Evolutionary conservation across 2,329 filamentous ascomycete genomes (phyloP), one percentile per base, ranked within the genome.

Genomic region (Fusarium foetens): DNA sequence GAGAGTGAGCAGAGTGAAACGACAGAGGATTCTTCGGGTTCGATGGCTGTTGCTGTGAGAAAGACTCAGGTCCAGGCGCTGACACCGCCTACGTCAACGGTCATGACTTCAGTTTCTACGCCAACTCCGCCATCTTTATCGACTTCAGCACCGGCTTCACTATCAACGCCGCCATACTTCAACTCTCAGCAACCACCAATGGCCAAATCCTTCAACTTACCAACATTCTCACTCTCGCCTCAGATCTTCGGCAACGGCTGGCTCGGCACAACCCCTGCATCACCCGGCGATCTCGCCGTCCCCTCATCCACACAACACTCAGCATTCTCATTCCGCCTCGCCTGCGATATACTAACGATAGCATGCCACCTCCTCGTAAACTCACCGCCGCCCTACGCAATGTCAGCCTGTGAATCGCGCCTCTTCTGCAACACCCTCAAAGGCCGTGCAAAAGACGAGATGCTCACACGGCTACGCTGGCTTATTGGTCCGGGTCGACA

Each of bases 161-260:
- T 54, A 19, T 42, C 60, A 41, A 59, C 53, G 41, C 61, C 66
- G 12, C 58, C 39, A 6, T 49, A 36, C 36, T 48, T 58, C 36
- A 54, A n/a, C 48, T 63, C 51, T 43, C 66, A 60, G 11, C 58
- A 65, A 29, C 63, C 67, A 0, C 48, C 63, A 12, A 54, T 63
- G 10, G 33, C 58, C 39, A 72, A 55, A 62, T 39, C 45, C 13
- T 63, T 66, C 23, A 59, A 41, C 25, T 6, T 63, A 29, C 58
- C 60, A n/a, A 45, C 68, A 21, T 62, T 62, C 41, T 38, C 52
- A 3, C 29, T 76, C 7, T 38, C 73, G 1, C 57, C 71, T 21
- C 76, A 77, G 21, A 70, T 77, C 45, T 77, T 73, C 35, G 75
- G 72, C 23, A 75, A 77, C 43, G 75, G 75, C 52, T 77, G 75